A percentile compares a stretch with the other conserved stretches of the same genome.
phyloP scores from a whole-genome alignment of 768 basidiomycete species.

The Paxillus involutus region DNA sequence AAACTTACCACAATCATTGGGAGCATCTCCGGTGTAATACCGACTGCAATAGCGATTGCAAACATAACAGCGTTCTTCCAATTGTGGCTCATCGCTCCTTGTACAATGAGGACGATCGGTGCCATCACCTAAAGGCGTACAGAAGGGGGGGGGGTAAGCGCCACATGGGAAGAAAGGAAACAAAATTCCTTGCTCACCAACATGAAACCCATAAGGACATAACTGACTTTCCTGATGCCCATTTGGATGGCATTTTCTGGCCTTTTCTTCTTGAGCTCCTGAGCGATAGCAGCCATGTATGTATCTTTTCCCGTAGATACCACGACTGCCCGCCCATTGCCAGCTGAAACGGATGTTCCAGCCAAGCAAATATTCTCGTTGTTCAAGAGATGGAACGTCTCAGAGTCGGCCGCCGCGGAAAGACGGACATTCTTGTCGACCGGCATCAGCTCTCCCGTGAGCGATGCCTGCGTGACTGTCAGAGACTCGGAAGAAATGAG shows the following conservation, averaged over 20 bases:
- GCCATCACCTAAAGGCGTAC: constrained; percentile 25
- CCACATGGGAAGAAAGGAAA: neutral
- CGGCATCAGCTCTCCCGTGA: constrained; percentile 37
- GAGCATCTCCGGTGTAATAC: constrained; percentile 34
- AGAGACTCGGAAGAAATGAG: constrained; percentile 34
- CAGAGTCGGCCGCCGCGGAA: constrained; percentile 11
- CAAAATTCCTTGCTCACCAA: constrained; percentile 13
- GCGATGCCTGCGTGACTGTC: constrained; percentile 34
- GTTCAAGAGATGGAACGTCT: constrained; percentile 29
- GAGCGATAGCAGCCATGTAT: constrained; percentile 36
- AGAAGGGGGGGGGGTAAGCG: neutral
- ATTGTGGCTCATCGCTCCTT: constrained; percentile 31
- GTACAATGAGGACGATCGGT: constrained; percentile 28
- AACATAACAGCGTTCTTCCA: constrained; percentile 33
- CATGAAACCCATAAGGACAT: constrained; percentile 32
- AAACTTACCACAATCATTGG: constrained; percentile 32
- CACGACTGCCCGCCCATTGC: constrained; percentile 31
- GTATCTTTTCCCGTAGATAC: constrained; percentile 32
- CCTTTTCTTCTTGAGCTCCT: constrained; percentile 30
- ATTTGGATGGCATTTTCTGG: constrained; percentile 34
- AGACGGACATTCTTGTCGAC: constrained; percentile 29
- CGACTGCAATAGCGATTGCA: constrained; percentile 30
- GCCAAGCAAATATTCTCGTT: constrained; percentile 34
- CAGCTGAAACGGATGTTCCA: constrained; percentile 34
- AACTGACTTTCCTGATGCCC: constrained; percentile 34